Percentiles rank a stretch among this genome's conserved stretches.
Conservation (phyloP, 2,329 filamentous ascomycete species). For the Calonectria hawksworthii region DNA sequence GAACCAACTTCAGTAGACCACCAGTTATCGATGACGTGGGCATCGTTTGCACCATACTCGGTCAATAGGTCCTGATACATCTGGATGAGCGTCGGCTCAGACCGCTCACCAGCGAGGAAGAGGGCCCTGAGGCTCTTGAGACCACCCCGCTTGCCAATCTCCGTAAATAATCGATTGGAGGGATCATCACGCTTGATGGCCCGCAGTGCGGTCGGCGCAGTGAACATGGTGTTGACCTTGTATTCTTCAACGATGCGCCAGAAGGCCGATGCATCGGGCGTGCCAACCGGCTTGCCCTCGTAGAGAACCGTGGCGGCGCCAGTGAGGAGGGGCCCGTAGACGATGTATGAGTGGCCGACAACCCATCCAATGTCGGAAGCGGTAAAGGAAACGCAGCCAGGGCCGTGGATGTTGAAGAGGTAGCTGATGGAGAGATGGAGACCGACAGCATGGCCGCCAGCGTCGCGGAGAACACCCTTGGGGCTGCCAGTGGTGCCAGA, state of each 20-base stretch:
- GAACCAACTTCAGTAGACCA: conserved; percentile 73
- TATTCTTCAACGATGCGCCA: conserved; percentile 91
- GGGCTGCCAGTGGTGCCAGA: conserved; percentile 86
- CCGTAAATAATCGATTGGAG: conserved; percentile 74
- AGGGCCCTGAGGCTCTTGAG: conserved; percentile 80
- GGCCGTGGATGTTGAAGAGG: conserved; percentile 85
- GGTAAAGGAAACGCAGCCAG: conserved; percentile 81
- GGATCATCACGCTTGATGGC: conserved; percentile 91
- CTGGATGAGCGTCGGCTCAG: conserved; percentile 86
- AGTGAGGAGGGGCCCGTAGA: conserved; percentile 88
- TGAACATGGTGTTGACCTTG: conserved; percentile 86
- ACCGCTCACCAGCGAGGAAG: conserved; percentile 91
- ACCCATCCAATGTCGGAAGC: conserved; percentile 93
- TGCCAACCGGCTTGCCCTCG: conserved; percentile 94
- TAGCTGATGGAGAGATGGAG: conserved; percentile 86
- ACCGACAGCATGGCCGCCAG: conserved; percentile 89
- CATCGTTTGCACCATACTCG: conserved; percentile 73
- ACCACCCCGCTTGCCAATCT: conserved; percentile 76
- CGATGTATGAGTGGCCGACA: conserved; percentile 79
- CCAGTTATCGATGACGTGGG: conserved; percentile 72
- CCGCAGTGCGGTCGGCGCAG: conserved; percentile 87
- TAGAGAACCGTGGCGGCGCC: conserved; percentile 91
- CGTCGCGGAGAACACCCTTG: conserved; percentile 86
- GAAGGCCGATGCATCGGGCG: conserved; percentile 87
- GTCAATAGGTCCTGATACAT: conserved; percentile 83